Conservation (phyloP, 768 basidiomycete species). For the Pleurotus sapidus region DNA sequence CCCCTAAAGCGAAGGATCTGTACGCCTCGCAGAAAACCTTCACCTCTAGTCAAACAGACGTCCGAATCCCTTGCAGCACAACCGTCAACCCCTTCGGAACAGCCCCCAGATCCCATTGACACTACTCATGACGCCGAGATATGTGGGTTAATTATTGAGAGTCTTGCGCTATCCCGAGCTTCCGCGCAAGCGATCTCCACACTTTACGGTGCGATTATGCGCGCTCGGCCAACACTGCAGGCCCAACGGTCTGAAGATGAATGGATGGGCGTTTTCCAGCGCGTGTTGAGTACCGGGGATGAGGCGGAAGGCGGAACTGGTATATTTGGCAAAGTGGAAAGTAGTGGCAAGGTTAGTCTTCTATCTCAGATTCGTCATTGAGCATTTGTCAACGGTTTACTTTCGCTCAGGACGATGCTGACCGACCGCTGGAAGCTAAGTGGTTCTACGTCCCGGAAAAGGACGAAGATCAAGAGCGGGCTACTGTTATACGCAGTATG, state of each 20-base stretch:
- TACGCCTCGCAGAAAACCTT: not conserved
- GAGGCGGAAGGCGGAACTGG: conserved; percentile 43
- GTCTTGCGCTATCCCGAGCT: conserved; percentile 69
- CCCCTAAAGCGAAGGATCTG: not conserved
- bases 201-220: conserved; percentile 50
- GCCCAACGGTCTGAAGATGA: conserved; percentile 36
- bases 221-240: conserved; percentile 50
- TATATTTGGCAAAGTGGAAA: conserved; percentile 73
- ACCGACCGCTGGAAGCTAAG: conserved; percentile 52
- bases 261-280: conserved; percentile 48
- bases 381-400: not conserved
- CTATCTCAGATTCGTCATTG: not conserved
- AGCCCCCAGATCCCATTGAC: conserved; percentile 1
- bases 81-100: conserved; percentile 3
- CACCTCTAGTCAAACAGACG: not conserved
- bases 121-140: conserved; percentile 38
- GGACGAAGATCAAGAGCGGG: conserved; percentile 71
- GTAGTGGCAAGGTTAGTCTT: conserved; percentile 51
- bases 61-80: not conserved
- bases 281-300: conserved; percentile 44
- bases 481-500: conserved; percentile 60
- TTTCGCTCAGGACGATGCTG: conserved; percentile 41
- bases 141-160: conserved; percentile 67
- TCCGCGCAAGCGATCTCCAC: conserved; percentile 57
- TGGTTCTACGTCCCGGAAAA: conserved; percentile 79